Percentiles rank a stretch among this genome's conserved stretches.
Conservation (phyloP, 345 rosid species). For the Arabidopsis suecica region DNA sequence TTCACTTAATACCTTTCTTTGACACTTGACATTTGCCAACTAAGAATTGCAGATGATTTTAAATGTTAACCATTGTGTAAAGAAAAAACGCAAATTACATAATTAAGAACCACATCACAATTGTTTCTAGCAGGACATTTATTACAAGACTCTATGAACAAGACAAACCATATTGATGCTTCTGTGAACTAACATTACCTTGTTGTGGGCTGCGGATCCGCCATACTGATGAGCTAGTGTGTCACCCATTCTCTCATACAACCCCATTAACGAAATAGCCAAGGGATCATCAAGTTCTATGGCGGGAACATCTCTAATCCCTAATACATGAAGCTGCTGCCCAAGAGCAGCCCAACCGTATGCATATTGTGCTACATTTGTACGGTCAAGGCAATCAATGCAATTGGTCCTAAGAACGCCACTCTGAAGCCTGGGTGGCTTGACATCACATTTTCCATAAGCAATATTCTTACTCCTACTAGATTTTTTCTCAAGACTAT, state of each 20-base stretch:
- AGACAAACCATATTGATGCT: not conserved
- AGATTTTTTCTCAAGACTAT: slow-evolving; percentile 48
- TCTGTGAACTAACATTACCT: slow-evolving; percentile 48
- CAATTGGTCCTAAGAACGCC: slow-evolving; percentile 94
- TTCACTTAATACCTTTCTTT: not conserved
- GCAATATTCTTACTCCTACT: slow-evolving; percentile 48
- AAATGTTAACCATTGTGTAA: not conserved
- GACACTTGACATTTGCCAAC: not conserved
- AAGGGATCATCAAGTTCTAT: slow-evolving; percentile 76
- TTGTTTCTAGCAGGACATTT: slow-evolving; percentile 7
- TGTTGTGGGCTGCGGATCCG: slow-evolving; percentile 93
- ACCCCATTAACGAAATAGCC: slow-evolving; percentile 76
- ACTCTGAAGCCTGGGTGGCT: slow-evolving; percentile 64
- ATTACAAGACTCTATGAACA: slow-evolving; percentile 11
- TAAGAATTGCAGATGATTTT: not conserved
- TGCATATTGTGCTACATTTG: slow-evolving; percentile 96
- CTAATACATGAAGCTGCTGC: slow-evolving; percentile 75
- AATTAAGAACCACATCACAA: slow-evolving; percentile 3
- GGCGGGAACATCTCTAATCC: slow-evolving; percentile 56
- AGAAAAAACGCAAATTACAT: slow-evolving; percentile 10
- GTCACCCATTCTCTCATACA: slow-evolving; percentile 91
- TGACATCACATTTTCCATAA: slow-evolving; percentile 54
- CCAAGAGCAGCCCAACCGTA: slow-evolving; percentile 95
- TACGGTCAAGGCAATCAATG: slow-evolving; percentile 94
- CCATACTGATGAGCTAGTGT: slow-evolving; percentile 88